Base-by-base conservation (phyloP, 2,329 filamentous ascomycete genomes). In the Alternaria tenuissima region DNA sequence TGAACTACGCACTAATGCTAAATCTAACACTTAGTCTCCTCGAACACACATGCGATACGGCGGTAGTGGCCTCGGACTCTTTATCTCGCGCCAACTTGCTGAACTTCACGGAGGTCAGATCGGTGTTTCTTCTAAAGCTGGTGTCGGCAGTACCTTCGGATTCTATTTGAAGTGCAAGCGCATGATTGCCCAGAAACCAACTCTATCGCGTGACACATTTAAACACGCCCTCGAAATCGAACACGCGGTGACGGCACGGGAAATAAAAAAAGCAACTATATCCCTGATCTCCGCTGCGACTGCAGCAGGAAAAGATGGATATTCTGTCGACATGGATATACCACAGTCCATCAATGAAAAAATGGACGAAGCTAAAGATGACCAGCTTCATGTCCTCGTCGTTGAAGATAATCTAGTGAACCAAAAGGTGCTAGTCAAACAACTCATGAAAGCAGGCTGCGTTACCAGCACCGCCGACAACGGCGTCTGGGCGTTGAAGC, bases 361-460 rank as follows among this genome's bases (percentile, higher is more conserved):
- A 20, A 43, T 34, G 14, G 36, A 39, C 9, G 12, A n/a, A 34
- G 12, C 28, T 12, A 24, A 58, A 39, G 20, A 48, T 16, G 30
- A 54, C 1, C 55, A 62, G 12, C 64, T 77, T 2, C 68, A 74
- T 41, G 62, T 77, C 28, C 65, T 77, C 1, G 64, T 77, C 4
- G 77, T 79, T 3, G 77, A 79, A 61, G 77, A 79, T 43, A 79
- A 79, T 32, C 53, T 77, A 7, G 69, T 79, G 22, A 79, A 79
- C 49, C 76, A 79, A 59, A 71, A 68, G 16, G 75, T 79, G 1
- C 64, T 78, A 0, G 62, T 67, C 16, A 71, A 74, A 53, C 76
- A 78, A 49, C 71, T 79, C 9, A 66, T 62, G 8, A 76, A 74
- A 55, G 58, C 63, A 22, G 76, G 77, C 16, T 77, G 71, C 47